Evolutionary conservation across 495 filamentous ascomycete genomes (phyloP).

Genomic region (Penicillium bialowiezense): DNA sequence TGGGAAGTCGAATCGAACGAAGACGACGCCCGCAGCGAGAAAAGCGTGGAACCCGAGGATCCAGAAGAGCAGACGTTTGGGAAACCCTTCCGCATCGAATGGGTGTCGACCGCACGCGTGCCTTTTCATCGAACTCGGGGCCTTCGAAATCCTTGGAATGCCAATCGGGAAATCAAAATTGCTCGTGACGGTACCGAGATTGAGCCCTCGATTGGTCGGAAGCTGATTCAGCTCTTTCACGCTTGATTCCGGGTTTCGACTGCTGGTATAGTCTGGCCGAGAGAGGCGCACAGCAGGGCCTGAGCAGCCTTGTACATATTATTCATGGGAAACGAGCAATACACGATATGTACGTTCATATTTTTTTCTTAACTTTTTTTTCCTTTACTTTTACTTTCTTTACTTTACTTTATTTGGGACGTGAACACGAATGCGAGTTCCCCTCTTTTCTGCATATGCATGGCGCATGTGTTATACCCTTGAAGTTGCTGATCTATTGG

Average conservation of each 20-base stretch:
- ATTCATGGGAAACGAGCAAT: constrained; percentile 29
- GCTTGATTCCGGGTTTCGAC: not conserved
- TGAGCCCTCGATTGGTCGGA: constrained; percentile 76
- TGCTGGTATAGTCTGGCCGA: too few relatives aligned
- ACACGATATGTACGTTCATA: constrained; percentile 22
- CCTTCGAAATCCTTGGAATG: constrained; percentile 93
- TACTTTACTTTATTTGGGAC: not conserved
- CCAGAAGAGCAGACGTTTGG: constrained; percentile 68
- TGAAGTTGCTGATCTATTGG: not conserved
- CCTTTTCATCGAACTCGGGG: constrained; percentile 91
- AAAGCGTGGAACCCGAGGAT: constrained; percentile 38
- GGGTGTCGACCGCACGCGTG: constrained; percentile 80
- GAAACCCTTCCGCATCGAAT: constrained; percentile 89
- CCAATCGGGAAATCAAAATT: constrained; percentile 94
- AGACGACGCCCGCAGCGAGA: constrained; percentile 30
- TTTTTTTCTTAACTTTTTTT: constrained; percentile 8
- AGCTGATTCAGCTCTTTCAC: constrained; percentile 77
- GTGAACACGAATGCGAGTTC: not conserved
- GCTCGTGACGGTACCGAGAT: constrained; percentile 94
- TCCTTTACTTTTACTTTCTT: constrained; percentile 1
- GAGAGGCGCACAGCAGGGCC: too few relatives aligned
- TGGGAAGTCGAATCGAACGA: constrained; percentile 78
- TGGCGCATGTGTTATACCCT: constrained; percentile 2
- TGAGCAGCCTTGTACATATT: not conserved
- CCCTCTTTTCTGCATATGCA: not conserved